Conservation (phyloP, 306 rosid genomes). For the Herpetospermum pedunculosum region DNA sequence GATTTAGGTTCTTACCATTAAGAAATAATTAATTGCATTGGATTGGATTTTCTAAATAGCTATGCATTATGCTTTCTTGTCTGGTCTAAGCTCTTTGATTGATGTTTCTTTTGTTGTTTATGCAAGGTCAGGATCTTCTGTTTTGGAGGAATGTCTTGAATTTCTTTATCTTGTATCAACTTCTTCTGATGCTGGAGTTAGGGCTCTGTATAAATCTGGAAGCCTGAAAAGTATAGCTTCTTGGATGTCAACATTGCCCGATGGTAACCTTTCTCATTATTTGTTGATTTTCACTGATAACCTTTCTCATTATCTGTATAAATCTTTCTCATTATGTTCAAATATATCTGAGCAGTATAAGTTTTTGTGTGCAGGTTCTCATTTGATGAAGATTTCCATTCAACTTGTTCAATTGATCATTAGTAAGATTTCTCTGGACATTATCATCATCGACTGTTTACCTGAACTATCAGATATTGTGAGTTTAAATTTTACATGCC, state of each 20-base stretch:
- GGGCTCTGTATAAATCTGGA: slow-evolving; percentile 39
- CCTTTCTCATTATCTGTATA: too few species aligned
- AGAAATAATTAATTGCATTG: not conserved
- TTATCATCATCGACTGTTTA: slow-evolving; percentile 24
- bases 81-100: not conserved
- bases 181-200: slow-evolving; percentile 50
- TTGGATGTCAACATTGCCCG: slow-evolving; percentile 41
- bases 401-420: slow-evolving; percentile 55
- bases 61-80: not conserved
- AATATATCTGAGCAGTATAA: not conserved
- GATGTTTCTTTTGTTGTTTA: not conserved
- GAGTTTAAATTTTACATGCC: slow-evolving; percentile 21
- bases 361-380: slow-evolving; percentile 43
- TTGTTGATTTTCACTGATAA: not conserved
- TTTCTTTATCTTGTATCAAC: slow-evolving; percentile 63
- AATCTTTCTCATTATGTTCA: too few species aligned
- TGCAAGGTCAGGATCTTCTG: slow-evolving; percentile 47
- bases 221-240: slow-evolving; percentile 55
- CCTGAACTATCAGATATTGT: slow-evolving; percentile 61
- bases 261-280: slow-evolving; percentile 40
- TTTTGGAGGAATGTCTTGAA: slow-evolving; percentile 68
- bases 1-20: not conserved
- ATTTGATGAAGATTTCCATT: slow-evolving; percentile 44
- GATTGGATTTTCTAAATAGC: not conserved
- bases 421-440: slow-evolving; percentile 37